phyloP scores from a whole-genome alignment of 2,329 filamentous ascomycete species.

The Botrytis deweyae region DNA sequence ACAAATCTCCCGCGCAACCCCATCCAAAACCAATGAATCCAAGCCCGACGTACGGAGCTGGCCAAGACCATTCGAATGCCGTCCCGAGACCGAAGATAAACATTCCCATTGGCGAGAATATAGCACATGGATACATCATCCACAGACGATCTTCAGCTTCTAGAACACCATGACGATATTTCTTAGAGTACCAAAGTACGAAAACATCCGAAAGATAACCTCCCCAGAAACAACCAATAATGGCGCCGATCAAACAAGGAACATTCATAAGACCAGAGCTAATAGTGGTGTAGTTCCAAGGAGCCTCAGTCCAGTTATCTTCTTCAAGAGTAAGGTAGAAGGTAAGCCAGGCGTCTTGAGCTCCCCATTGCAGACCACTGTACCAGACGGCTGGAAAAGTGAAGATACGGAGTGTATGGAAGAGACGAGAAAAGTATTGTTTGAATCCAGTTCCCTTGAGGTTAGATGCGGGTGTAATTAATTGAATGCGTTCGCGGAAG shows the following conservation, averaged over 20 bases:
- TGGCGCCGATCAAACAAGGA: slow-evolving; percentile 53
- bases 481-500: slow-evolving; percentile 54
- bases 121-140: slow-evolving; percentile 38
- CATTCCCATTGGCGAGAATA: slow-evolving; percentile 43
- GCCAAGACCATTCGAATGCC: slow-evolving; percentile 52
- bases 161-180: slow-evolving; percentile 37
- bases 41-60: slow-evolving; percentile 53
- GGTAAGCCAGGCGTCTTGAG: slow-evolving; percentile 59
- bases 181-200: slow-evolving; percentile 46
- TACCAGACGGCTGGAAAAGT: slow-evolving; percentile 57
- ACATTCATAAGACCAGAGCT: slow-evolving; percentile 58
- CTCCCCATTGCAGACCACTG: slow-evolving; percentile 58
- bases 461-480: slow-evolving; percentile 57
- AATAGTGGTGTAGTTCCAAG: slow-evolving; percentile 55
- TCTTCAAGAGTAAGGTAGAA: slow-evolving; percentile 60
- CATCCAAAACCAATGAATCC: slow-evolving; percentile 60
- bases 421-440: slow-evolving; percentile 54
- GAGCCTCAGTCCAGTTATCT: slow-evolving; percentile 53
- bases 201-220: slow-evolving; percentile 58
- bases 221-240: slow-evolving; percentile 57
- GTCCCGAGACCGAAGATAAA: slow-evolving; percentile 44
- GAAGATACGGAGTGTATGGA: slow-evolving; percentile 57
- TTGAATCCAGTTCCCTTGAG: slow-evolving; percentile 52
- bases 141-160: slow-evolving; percentile 45
- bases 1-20: slow-evolving; percentile 57